These are phyloP conservation scores for Aureobasidium pullulans DNA, from an alignment of 2,329 filamentous ascomycete genomes.

Conservation along the genomic window DNA sequence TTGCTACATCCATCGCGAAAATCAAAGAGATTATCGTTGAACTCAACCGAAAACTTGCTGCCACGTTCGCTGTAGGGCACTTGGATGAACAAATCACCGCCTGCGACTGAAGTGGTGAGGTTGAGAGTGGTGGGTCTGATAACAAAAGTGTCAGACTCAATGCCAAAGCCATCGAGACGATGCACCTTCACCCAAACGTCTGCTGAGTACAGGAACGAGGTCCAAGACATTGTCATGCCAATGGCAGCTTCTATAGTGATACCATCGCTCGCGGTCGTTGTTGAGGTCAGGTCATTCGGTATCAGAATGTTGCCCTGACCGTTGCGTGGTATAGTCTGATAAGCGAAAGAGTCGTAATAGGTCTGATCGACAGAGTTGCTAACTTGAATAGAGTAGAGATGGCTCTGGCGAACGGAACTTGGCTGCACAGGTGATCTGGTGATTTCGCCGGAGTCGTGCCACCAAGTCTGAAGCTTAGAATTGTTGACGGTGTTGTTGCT, in stretches of 20 bases:
- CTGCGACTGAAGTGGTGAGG: neutral
- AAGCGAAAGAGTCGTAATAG: constrained; percentile 6
- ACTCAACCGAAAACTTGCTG: constrained; percentile 1
- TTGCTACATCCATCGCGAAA: constrained; percentile 1
- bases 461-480: neutral
- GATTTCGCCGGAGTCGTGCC: neutral
- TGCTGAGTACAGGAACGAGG: neutral
- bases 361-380: constrained; percentile 1
- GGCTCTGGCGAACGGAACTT: neutral
- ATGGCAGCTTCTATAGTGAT: constrained; percentile 4
- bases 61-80: neutral
- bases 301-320: constrained; percentile 1
- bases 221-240: constrained; percentile 10
- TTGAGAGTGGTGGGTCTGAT: constrained; percentile 7
- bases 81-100: constrained; percentile 1
- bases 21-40: constrained; percentile 1
- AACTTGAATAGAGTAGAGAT: constrained; percentile 3
- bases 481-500: neutral
- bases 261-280: neutral
- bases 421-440: neutral
- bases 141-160: neutral
- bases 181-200: constrained; percentile 6
- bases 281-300: constrained; percentile 4
- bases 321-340: constrained; percentile 8
- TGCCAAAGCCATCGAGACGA: neutral